phyloP scores from a whole-genome alignment of 352 stramenopile genomes.

The Globisporangium echinulatum region DNA sequence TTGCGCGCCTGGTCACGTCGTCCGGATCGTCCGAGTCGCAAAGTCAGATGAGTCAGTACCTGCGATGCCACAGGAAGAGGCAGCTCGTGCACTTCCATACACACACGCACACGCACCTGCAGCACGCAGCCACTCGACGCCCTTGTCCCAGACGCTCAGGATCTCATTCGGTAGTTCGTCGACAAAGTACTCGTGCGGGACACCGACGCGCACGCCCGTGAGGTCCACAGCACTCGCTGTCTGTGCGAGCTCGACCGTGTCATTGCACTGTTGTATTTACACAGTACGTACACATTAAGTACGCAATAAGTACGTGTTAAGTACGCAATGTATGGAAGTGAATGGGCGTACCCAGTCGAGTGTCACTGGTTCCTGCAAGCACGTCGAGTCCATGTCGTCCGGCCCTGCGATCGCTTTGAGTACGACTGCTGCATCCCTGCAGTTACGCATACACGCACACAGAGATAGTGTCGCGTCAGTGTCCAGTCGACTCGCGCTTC shows the following conservation, averaged over 20 bases:
- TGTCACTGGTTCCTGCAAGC: constrained; percentile 34
- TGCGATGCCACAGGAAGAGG: not conserved
- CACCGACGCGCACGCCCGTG: constrained; percentile 84
- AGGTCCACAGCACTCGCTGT: constrained; percentile 32
- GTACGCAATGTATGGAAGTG: too few relatives aligned
- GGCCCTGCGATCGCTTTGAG: constrained; percentile 75
- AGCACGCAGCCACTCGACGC: constrained; percentile 58
- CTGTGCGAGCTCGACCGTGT: constrained; percentile 23
- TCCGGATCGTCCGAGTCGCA: not conserved
- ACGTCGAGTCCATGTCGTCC: constrained; percentile 83
- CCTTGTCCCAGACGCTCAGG: constrained; percentile 74
- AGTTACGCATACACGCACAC: not conserved
- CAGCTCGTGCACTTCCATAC: not conserved
- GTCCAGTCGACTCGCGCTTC: not conserved
- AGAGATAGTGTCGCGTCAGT: not conserved
- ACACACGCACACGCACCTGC: constrained; percentile 23
- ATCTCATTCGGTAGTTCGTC: constrained; percentile 86
- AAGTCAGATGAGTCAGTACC: not conserved
- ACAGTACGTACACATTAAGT: not conserved
- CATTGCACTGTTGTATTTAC: constrained; percentile 21
- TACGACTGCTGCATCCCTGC: constrained; percentile 71
- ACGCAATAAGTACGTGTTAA: not conserved
- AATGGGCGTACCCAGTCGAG: constrained; percentile 48
- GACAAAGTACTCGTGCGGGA: constrained; percentile 94
- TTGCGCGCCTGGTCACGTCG: constrained; percentile 33